A percentile compares a stretch with the other conserved stretches of the same genome.
Conservation (phyloP, 2,329 filamentous ascomycete species). For the Arthrobotrys sphaeroides region DNA sequence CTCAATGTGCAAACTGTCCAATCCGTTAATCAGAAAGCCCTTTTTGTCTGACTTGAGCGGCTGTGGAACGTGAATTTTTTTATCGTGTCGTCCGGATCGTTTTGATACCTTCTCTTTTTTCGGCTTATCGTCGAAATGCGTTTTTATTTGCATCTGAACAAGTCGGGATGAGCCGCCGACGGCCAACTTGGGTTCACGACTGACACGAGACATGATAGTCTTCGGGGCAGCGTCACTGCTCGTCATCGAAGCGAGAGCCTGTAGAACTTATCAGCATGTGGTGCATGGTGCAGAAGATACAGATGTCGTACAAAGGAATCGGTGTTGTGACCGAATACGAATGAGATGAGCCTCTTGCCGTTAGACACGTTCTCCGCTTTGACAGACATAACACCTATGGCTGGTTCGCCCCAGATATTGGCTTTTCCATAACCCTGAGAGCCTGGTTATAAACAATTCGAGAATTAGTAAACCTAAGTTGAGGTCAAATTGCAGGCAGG, state of each 20-base stretch:
- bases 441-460: conserved; percentile 33
- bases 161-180: conserved; percentile 55
- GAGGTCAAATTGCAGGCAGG: background rate
- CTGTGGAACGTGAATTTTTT: background rate
- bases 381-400: conserved; percentile 88
- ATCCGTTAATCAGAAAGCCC: background rate
- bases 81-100: background rate
- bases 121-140: background rate
- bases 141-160: conserved; percentile 30
- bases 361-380: conserved; percentile 75
- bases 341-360: conserved; percentile 70
- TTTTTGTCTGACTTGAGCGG: conserved; percentile 17
- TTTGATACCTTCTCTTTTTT: conserved; percentile 31
- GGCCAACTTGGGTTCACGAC: conserved; percentile 56
- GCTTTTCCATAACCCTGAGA: conserved; percentile 71
- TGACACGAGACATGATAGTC: conserved; percentile 85
- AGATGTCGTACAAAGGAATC: conserved; percentile 72
- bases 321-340: conserved; percentile 97
- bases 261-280: conserved; percentile 61
- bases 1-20: conserved; percentile 33
- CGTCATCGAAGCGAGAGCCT: conserved; percentile 88
- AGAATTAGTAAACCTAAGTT: too few relatives aligned
- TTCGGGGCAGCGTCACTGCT: conserved; percentile 77
- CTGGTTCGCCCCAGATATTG: conserved; percentile 80
- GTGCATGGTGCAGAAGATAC: background rate